These are phyloP conservation scores for Mycena polygramma DNA, from an alignment of 768 basidiomycete species.

Conservation along the genomic window DNA sequence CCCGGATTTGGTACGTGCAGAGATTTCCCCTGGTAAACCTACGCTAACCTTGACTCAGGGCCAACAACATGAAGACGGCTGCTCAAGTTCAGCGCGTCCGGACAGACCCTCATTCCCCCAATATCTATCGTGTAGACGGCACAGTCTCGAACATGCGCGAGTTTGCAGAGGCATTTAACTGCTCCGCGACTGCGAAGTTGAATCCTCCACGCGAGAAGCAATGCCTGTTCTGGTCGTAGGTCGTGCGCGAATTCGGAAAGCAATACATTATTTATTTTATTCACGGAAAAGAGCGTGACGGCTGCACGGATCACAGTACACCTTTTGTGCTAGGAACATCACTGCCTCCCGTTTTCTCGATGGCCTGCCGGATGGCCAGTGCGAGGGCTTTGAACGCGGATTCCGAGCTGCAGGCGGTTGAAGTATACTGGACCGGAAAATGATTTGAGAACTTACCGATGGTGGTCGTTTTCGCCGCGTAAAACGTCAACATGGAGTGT, in stretches of 20 bases:
- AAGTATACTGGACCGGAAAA: neutral
- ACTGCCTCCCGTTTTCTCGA: conserved; percentile 86
- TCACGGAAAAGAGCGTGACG: neutral
- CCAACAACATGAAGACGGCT: conserved; percentile 81
- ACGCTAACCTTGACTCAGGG: conserved; percentile 49
- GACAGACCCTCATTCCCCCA: conserved; percentile 91
- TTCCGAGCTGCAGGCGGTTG: conserved; percentile 94
- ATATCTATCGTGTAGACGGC: conserved; percentile 84
- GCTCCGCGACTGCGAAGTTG: conserved; percentile 80
- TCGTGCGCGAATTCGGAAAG: conserved; percentile 20
- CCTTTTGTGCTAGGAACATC: conserved; percentile 99
- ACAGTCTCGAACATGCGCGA: conserved; percentile 90
- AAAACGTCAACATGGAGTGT: conserved; percentile 96
- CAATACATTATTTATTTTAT: conserved; percentile 23
- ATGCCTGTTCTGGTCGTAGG: conserved; percentile 83
- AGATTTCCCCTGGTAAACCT: too few species aligned
- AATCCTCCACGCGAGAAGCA: conserved; percentile 86
- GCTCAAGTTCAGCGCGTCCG: conserved; percentile 84
- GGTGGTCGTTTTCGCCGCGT: conserved; percentile 97
- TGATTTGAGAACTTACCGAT: conserved; percentile 70
- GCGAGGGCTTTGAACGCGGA: conserved; percentile 99
- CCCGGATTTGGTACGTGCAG: conserved; percentile 68
- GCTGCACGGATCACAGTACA: conserved; percentile 65
- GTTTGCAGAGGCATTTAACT: conserved; percentile 91
- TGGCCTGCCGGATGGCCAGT: conserved; percentile 95